Conservation (phyloP, 2,329 filamentous ascomycete genomes). For the Fusarium clavum region DNA sequence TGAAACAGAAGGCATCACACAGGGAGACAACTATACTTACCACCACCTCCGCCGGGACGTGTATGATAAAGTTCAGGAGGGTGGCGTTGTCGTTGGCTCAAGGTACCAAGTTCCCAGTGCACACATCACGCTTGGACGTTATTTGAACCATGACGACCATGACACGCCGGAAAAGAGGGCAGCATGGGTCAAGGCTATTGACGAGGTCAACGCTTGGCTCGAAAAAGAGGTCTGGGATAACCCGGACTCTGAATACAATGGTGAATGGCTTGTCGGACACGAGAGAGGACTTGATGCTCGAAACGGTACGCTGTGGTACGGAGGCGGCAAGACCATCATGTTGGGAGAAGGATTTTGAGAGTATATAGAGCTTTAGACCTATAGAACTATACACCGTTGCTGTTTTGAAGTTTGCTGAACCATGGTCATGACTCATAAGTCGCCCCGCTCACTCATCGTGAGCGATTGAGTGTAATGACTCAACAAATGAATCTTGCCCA, state of each 20-base stretch:
- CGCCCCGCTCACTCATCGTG: constrained; percentile 1
- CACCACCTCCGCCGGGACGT: constrained; percentile 89
- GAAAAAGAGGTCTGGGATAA: constrained; percentile 76
- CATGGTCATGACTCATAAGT: constrained; percentile 4
- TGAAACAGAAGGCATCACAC: constrained; percentile 50
- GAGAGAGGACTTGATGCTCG: constrained; percentile 83
- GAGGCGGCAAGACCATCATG: constrained; percentile 77
- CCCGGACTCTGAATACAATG: constrained; percentile 57
- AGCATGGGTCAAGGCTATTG: constrained; percentile 76
- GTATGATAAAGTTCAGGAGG: constrained; percentile 68
- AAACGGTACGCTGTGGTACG: constrained; percentile 87
- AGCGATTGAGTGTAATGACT: constrained; percentile 16
- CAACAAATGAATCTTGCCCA: constrained; percentile 1
- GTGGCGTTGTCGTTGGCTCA: constrained; percentile 77
- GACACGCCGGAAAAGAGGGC: constrained; percentile 67
- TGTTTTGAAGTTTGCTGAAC: constrained; percentile 16
- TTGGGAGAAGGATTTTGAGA: constrained; percentile 70
- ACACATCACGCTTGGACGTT: constrained; percentile 88
- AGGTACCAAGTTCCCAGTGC: constrained; percentile 90
- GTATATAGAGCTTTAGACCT: constrained; percentile 21
- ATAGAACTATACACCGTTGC: constrained; percentile 23
- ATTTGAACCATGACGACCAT: constrained; percentile 76
- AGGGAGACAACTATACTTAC: constrained; percentile 81
- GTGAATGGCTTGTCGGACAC: constrained; percentile 88
- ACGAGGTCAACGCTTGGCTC: constrained; percentile 82